Conservation (phyloP, 2,329 filamentous ascomycete genomes). For the Ophidiomyces ophidiicola region DNA sequence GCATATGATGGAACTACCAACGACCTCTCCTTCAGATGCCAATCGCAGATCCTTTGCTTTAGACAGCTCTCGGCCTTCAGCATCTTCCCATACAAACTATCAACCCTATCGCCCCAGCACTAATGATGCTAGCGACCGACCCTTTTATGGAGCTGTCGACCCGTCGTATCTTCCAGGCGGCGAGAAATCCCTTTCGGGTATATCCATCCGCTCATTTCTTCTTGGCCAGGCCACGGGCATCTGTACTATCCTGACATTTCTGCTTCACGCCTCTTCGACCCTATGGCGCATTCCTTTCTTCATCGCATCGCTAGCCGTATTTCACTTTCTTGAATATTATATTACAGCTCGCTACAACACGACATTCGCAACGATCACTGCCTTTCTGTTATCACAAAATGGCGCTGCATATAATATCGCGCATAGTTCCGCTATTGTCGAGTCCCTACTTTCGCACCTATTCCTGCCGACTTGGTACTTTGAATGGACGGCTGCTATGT, state of each 20-base stretch:
- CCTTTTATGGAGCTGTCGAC: constrained; percentile 16
- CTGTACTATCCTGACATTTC: constrained; percentile 21
- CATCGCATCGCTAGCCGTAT: constrained; percentile 52
- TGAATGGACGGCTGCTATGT: constrained; percentile 33
- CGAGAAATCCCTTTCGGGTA: constrained; percentile 33
- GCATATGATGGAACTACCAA: neutral
- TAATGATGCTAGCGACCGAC: neutral
- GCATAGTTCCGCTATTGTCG: constrained; percentile 59
- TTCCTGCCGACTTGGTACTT: constrained; percentile 34
- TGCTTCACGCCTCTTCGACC: constrained; percentile 21
- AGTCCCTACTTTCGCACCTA: constrained; percentile 45
- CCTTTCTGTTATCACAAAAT: constrained; percentile 76
- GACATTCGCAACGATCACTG: constrained; percentile 53
- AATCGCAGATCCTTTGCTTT: neutral
- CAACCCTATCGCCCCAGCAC: constrained; percentile 25
- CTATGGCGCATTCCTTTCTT: constrained; percentile 49
- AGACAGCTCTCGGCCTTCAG: neutral
- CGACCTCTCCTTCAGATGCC: neutral
- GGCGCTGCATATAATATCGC: constrained; percentile 75
- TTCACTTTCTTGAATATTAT: constrained; percentile 96
- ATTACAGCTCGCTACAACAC: constrained; percentile 79
- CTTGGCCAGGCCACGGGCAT: constrained; percentile 33
- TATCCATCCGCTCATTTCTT: constrained; percentile 35
- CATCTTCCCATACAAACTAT: constrained; percentile 27
- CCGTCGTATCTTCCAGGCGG: constrained; percentile 28